These are phyloP conservation scores for Exophiala aquamarina DNA, from an alignment of 2,329 filamentous ascomycete species.

Conservation along the genomic window DNA sequence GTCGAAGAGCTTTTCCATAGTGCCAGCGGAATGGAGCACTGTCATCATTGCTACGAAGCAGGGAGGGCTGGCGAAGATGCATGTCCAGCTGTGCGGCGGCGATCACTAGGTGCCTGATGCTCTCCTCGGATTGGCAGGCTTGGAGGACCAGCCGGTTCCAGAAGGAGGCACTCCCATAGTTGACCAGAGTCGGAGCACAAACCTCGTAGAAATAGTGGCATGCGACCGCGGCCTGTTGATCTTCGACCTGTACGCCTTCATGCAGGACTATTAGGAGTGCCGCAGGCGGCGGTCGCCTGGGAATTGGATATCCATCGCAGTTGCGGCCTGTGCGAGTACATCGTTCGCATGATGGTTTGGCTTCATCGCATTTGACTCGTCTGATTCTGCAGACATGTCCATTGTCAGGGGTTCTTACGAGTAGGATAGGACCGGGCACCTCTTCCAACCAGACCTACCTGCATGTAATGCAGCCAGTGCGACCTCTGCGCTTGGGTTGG, in stretches of 20 bases:
- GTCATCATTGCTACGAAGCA: not conserved
- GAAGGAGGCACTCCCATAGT: slow-evolving; percentile 30
- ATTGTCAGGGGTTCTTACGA: too few species aligned
- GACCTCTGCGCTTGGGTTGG: slow-evolving; percentile 1
- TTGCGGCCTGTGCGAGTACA: slow-evolving; percentile 38
- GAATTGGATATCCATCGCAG: slow-evolving; percentile 38
- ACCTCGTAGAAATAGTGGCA: slow-evolving; percentile 30
- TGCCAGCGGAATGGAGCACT: slow-evolving; percentile 10
- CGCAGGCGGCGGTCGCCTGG: slow-evolving; percentile 1
- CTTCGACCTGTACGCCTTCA: slow-evolving; percentile 11
- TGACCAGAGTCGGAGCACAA: slow-evolving; percentile 28
- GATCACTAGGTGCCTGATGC: slow-evolving; percentile 31
- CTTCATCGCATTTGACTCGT: slow-evolving; percentile 31
- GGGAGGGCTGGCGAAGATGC: not conserved
- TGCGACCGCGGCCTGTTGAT: not conserved
- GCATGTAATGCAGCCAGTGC: slow-evolving; percentile 25
- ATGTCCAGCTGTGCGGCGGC: slow-evolving; percentile 16
- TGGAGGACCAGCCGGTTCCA: slow-evolving; percentile 32
- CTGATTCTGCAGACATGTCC: slow-evolving; percentile 15
- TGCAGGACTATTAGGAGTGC: slow-evolving; percentile 7
- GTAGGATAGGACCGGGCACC: not conserved
- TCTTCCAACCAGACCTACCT: slow-evolving; percentile 5
- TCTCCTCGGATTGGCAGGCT: slow-evolving; percentile 28
- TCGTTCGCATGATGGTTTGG: slow-evolving; percentile 34
- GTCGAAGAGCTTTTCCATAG: slow-evolving; percentile 16